phyloP scores from a whole-genome alignment of 1,284 basidiomycete genomes.

The Polyporus tsugae region DNA sequence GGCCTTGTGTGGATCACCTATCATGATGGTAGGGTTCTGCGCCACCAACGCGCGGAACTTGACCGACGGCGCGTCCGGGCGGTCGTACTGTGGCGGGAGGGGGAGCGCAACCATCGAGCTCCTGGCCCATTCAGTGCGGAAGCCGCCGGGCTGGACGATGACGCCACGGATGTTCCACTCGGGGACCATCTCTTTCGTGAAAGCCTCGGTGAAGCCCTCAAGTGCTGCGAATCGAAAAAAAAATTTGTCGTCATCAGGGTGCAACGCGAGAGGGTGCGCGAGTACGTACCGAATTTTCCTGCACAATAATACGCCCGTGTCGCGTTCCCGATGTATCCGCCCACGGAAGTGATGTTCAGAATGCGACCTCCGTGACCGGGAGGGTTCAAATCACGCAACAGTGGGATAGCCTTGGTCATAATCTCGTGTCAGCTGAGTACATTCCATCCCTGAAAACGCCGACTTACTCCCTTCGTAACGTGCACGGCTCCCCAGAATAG shows the following conservation, averaged over 20 bases:
- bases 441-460: neutral
- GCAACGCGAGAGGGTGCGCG: neutral
- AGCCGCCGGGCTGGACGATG: conserved; percentile 29
- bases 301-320: conserved; percentile 44
- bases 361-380: conserved; percentile 44
- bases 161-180: conserved; percentile 52
- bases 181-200: conserved; percentile 46
- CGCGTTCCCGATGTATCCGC: conserved; percentile 36
- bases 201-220: conserved; percentile 44
- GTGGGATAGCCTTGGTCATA: conserved; percentile 41
- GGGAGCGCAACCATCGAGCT: neutral
- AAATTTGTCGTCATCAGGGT: neutral
- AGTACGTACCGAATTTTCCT: conserved; percentile 25
- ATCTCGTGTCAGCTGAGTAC: neutral
- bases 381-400: conserved; percentile 50
- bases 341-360: conserved; percentile 41
- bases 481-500: conserved; percentile 49
- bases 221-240: conserved; percentile 21
- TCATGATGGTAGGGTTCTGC: neutral
- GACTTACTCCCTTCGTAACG: conserved; percentile 37
- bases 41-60: conserved; percentile 8
- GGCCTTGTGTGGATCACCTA: conserved; percentile 17
- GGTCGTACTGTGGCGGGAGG: conserved; percentile 13
- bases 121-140: conserved; percentile 22
- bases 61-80: conserved; percentile 10